Conservation (phyloP, 768 basidiomycete genomes). For the Tremella fuciformis region DNA sequence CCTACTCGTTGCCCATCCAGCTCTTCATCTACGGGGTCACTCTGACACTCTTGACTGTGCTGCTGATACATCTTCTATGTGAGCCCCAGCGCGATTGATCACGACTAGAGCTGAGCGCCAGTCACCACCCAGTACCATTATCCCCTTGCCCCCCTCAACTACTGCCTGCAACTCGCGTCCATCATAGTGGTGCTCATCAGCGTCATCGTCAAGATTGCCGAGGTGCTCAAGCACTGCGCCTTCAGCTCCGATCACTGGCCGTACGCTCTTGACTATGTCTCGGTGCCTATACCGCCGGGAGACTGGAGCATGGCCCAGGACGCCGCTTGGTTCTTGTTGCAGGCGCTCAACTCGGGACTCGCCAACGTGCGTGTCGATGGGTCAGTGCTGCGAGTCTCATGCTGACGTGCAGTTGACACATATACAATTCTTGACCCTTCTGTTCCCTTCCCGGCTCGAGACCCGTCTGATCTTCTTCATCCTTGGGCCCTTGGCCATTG, state of each 20-base stretch:
- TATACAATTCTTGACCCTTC: conserved; percentile 91
- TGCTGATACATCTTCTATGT: conserved; percentile 82
- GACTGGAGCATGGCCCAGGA: conserved; percentile 67
- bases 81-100: conserved; percentile 7
- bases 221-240: conserved; percentile 64
- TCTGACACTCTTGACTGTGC: conserved; percentile 75
- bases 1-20: conserved; percentile 85
- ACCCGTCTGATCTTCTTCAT: conserved; percentile 77
- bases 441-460: conserved; percentile 89
- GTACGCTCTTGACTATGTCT: conserved; percentile 91
- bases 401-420: conserved; percentile 71
- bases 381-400: not conserved
- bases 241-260: conserved; percentile 76
- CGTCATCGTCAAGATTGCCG: conserved; percentile 70
- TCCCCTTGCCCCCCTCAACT: conserved; percentile 89
- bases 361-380: conserved; percentile 65
- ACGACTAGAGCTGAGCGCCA: conserved; percentile 8
- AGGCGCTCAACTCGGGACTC: conserved; percentile 74
- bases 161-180: conserved; percentile 78
- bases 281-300: conserved; percentile 69
- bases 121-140: conserved; percentile 94
- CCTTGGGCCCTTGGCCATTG: conserved; percentile 80
- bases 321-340: conserved; percentile 81
- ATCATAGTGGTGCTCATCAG: conserved; percentile 76
- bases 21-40: conserved; percentile 80